Base-by-base conservation (phyloP, 2,329 filamentous ascomycete genomes). In the Ophiocordyceps camponoti-saundersi region DNA sequence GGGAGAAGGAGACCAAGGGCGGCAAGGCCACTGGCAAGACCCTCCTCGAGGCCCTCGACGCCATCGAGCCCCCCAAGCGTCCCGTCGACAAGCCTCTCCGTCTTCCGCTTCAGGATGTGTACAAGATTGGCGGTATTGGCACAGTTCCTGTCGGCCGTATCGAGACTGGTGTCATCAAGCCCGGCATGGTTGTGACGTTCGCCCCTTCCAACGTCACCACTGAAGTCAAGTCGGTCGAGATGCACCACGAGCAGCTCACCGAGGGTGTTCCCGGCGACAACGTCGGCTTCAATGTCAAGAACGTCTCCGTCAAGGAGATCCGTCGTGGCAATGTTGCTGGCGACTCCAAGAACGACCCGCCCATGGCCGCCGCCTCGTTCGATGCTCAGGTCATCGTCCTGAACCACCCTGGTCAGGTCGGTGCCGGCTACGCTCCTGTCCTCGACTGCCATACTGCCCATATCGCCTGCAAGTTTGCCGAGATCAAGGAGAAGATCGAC, bases 281-380 rank as follows among this genome's bases (percentile, higher is more conserved):
- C 80, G 92, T 98, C 71, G 92, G 92, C 64, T 98, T 98, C 89
- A 98, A 98, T 86, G 90, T 98, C 77, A 98, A 98, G 89, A 98
- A 98, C 92, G 92, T 98, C 65, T 96, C 92, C 72, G 92, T 98
- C 77, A 98, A 98, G 89, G 92, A 98, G 72, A 95, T 98, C 68
- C 92, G 92, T 75, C 92, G 92, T 94, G 92, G 92, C 68, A 96
- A 98, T 83, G 92, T 98, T 63, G 85, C 85, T 65, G 87, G 88
- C 87, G 92, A 98, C 87, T 90, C 86, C 81, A 98, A 98, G 89
- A 93, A 94, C 79, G 92, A 98, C 77, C 92, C 92, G 63, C 87
- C 92, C 57, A 68, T 73, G 68, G 92, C 78, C 65, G 80, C 79
- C 65, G 88, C 90, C 64, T 89, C 84, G 65, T 98, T 98, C 88